Conservation (phyloP, 148 eudicot species). For the Drosera capensis region DNA sequence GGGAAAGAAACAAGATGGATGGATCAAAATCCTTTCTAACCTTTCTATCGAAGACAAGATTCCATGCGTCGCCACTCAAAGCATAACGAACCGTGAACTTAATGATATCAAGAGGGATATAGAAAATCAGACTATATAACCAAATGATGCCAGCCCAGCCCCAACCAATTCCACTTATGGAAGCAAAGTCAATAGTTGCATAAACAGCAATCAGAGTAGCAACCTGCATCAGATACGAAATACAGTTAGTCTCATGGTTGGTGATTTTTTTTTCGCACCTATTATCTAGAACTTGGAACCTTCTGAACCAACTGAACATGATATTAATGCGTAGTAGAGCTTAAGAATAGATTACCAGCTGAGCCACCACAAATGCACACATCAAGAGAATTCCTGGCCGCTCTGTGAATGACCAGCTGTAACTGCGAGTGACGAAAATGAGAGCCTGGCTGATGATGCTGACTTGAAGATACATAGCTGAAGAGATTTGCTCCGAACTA, state of each 20-base stretch:
- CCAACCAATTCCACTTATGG: conserved; percentile 66
- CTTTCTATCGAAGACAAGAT: conserved; percentile 44
- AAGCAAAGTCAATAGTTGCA: conserved; percentile 57
- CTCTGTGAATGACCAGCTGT: conserved; percentile 68
- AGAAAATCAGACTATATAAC: conserved; percentile 57
- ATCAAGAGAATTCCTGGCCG: conserved; percentile 54
- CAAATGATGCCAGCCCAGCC: conserved; percentile 76
- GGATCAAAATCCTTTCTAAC: conserved; percentile 14
- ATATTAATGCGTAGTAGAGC: no score
- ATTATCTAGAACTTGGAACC: no score
- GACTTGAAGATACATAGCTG: conserved; percentile 72
- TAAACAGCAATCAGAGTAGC: conserved; percentile 70
- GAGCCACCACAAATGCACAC: conserved; percentile 59
- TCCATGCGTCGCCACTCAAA: conserved; percentile 56
- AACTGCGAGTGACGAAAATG: conserved; percentile 72
- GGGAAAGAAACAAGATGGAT: not conserved
- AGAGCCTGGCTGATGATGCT: conserved; percentile 79
- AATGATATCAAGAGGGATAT: conserved; percentile 50
- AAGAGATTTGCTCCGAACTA: conserved; percentile 38
- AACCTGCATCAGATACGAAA: conserved; percentile 19
- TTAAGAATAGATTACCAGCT: conserved; percentile 30
- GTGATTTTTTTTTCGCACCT: no score
- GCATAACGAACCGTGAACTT: conserved; percentile 47
- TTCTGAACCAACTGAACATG: no score
- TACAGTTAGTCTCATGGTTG: conserved; percentile 1